Evolutionary conservation across 371 early-diverging fungal species (phyloP), one percentile per base, ranked within the genome.

Genomic region (Mucor plumbeus): DNA sequence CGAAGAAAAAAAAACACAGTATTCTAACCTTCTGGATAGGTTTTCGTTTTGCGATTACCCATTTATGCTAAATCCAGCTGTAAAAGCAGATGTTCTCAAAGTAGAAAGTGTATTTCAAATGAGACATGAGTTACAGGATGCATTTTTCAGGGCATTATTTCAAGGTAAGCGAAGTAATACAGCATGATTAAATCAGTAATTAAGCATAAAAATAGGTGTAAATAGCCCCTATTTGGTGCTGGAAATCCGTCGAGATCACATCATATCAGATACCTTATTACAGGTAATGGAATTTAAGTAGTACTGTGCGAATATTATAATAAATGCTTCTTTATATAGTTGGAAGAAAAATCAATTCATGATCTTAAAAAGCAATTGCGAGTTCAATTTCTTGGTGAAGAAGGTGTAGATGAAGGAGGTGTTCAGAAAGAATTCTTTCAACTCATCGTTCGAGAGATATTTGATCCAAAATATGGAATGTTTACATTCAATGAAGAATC

Each of bases 371-470:
- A 94, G 68, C 94, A 91, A 68, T 84, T 97, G n/a, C 88, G 91
- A 19, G 92, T 96, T 40, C 87, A 92, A 59, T 96, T 97, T 85
- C 87, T 94, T 8, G 93, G 93, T 21, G 97, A 97, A 68, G 92
- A 92, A 73, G 88, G 92, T 36, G 90, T 90, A 1, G 96, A 96
- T 75, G 93, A 91, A 74, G 97, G 97, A 39, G 97, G 97, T 7
- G 92, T 99, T 8, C 96, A 95, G 61, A 97, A 97, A 68, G 99
- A 99, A 76, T 97, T 97, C 83, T 95, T 97, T 74, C 91, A 94
- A 59, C 82, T 97, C 33, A 86, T 97, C 15, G 91, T 94, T 60
- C 87, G 96, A 54, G 95, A 97, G 59, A 84, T 98, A 54, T 93
- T 97, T 79, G 94, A 96, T 70, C 90, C 92, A 15, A 90, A 95